Base-by-base conservation (phyloP, 345 rosid genomes). In the Psidium friedrichsthalianum region DNA sequence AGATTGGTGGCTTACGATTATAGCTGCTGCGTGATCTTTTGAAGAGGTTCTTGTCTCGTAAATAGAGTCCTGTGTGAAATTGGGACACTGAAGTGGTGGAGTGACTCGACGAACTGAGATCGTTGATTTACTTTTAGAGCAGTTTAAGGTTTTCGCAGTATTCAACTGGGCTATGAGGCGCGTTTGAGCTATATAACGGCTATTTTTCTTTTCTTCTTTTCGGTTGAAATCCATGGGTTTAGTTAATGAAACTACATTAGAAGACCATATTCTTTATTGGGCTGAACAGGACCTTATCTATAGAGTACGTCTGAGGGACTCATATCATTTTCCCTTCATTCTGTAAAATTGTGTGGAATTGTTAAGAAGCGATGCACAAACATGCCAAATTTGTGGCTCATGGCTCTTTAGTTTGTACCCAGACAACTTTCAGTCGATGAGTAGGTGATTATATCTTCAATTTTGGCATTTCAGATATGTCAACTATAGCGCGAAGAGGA, bases 401-500 rank as follows among this genome's bases (percentile, higher is more conserved):
- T 69, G 78, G 12, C 78, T 32, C 8, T 69, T 32, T 11, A 16
- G 8, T 32, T 69, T 82, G 56, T 29, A 82, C 42, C 11, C 8
- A 18, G 16, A 27, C 18, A 15, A 29, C 20, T 51, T 11, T 54
- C 8, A 47, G 6, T 52, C 18, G 78, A 11, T 3, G 21, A 27
- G 74, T 0, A 52, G 12, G 49, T 55, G 80, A 61, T 83, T 82
- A 10, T 32, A 27, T 12, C 83, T 83, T 51, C 25, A 5, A 5
- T 56, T 83, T 88, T 86, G 15, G 6, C 25, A 57, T 84, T 84
- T 59, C 88, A 92, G 94, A 86, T 36, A 95, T 94, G 99, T 89
- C 92, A 15, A 87, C 82, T 15, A 85, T 92, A 51, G 91, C 85
- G 64, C 82, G 89, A 82, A 91, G 94, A 90, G 97, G 95, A 84